Evolutionary conservation across 768 basidiomycete species (phyloP), one percentile per base, ranked within the genome.

Genomic region (Tremella mesenterica): DNA sequence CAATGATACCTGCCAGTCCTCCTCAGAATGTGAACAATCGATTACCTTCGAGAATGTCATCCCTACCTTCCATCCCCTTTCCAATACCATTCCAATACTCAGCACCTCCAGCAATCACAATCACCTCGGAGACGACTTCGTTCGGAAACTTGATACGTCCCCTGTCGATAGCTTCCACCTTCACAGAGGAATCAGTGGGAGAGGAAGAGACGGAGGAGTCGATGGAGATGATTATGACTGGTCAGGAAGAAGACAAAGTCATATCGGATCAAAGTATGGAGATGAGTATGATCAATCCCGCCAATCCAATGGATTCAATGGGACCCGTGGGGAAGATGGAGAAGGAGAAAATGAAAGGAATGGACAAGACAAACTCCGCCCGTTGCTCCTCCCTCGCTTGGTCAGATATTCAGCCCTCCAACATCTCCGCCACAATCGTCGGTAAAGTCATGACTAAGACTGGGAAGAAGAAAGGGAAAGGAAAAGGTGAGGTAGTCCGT

Each of bases 31-130:
- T 20, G 47, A 48, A 48, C 7, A 8, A n/a, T 20, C 23, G 28
- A 29, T 2, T 31, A 31, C 38, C 38, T 41, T 18, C 23, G 38
- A n/a, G 38, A 23, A 41, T 41, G 38, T 41, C 38, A 18, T 41
- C 38, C 38, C 38, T 41, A 23, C 38, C 38, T 41, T 41, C 38
- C n/a, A n/a, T 41, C 38, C 38, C n/a, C n/a, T 41, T 41, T 23
- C 38, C 38, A 23, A 41, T 23, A 4, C 38, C 38, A 23, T 41
- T 41, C 38, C 38, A 41, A 41, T 23, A 41, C 38, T 41, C 38
- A 41, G n/a, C 38, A 8, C 38, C 14, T 14, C 38, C 38, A 4
- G n/a, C 38, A n/a, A 41, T n/a, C 14, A 41, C 23, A 41, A 41
- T 41, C n/a, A 41, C 38, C 23, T 41, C 38, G 4, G n/a, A n/a